These are phyloP conservation scores for Acephala macrosclerotiorum DNA, from an alignment of 2,329 filamentous ascomycete genomes.

Conservation along the genomic window DNA sequence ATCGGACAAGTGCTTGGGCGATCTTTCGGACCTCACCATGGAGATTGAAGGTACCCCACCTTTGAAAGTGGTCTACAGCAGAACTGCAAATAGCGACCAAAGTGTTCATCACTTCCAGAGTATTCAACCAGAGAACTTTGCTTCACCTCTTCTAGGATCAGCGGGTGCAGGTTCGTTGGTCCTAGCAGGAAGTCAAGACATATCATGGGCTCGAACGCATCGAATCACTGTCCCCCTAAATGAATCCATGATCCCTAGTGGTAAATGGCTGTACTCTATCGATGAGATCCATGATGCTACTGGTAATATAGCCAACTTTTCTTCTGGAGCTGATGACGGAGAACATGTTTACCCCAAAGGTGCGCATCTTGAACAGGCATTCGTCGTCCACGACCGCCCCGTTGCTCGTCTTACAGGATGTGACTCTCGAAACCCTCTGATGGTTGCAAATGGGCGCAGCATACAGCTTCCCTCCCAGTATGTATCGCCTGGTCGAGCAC, in stretches of 20 bases:
- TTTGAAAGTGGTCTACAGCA: conserved; percentile 90
- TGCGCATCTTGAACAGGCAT: conserved; percentile 74
- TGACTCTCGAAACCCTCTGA: conserved; percentile 80
- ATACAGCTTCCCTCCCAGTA: conserved; percentile 76
- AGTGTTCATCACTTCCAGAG: conserved; percentile 91
- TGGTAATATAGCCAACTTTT: conserved; percentile 85
- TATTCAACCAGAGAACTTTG: conserved; percentile 86
- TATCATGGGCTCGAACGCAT: conserved; percentile 81
- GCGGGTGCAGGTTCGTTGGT: conserved; percentile 64
- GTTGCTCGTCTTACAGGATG: conserved; percentile 75
- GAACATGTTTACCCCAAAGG: conserved; percentile 65
- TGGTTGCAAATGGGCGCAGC: conserved; percentile 78
- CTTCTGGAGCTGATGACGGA: conserved; percentile 69
- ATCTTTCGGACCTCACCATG: conserved; percentile 84
- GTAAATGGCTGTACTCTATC: conserved; percentile 88
- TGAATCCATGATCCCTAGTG: conserved; percentile 82
- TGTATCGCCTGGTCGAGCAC: conserved; percentile 63
- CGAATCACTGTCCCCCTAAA: conserved; percentile 84
- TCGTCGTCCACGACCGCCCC: conserved; percentile 88
- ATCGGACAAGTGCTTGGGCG: conserved; percentile 79
- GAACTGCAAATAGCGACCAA: conserved; percentile 83
- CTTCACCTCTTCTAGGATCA: conserved; percentile 76
- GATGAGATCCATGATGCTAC: conserved; percentile 92
- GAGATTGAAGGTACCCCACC: conserved; percentile 90
- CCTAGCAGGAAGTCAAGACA: conserved; percentile 66